These are phyloP conservation scores for Mycena capillaripes DNA, from an alignment of 768 basidiomycete genomes.

Conservation along the genomic window DNA sequence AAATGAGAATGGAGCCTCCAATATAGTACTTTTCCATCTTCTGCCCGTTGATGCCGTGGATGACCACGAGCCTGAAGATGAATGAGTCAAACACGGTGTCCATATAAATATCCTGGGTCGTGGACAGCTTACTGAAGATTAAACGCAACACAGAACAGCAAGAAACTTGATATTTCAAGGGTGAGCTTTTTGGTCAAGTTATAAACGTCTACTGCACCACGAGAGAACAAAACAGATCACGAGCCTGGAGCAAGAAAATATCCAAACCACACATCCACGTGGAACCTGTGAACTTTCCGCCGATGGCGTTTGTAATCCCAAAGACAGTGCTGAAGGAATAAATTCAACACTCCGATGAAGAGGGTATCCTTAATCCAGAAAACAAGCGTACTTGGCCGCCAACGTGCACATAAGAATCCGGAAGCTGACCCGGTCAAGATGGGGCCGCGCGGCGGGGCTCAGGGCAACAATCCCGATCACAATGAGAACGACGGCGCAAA, in stretches of 20 bases:
- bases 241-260: conserved; percentile 38
- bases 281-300: conserved; percentile 32
- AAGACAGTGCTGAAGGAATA: too few relatives aligned
- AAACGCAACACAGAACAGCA: conserved; percentile 40
- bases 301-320: conserved; percentile 37
- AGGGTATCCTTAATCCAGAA: too few relatives aligned
- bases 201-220: background rate
- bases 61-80: conserved; percentile 38
- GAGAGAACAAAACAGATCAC: background rate
- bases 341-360: background rate
- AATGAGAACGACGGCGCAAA: conserved; percentile 38
- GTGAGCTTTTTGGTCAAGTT: conserved; percentile 25
- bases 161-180: conserved; percentile 40
- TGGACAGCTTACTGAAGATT: conserved; percentile 39
- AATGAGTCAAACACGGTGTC: background rate
- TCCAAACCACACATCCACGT: conserved; percentile 37
- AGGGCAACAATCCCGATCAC: conserved; percentile 29
- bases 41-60: conserved; percentile 35
- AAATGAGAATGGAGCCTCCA: conserved; percentile 26
- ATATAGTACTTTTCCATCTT: conserved; percentile 40
- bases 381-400: conserved; percentile 38
- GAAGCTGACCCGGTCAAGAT: conserved; percentile 41
- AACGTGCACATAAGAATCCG: conserved; percentile 37
- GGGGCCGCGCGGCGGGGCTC: conserved; percentile 26
- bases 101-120: background rate